Percentiles rank a stretch among this genome's conserved stretches.
These are phyloP conservation scores for Gaertneriomyces sp. DNA, from an alignment of 192 early-diverging fungal genomes.

Conservation along the genomic window DNA sequence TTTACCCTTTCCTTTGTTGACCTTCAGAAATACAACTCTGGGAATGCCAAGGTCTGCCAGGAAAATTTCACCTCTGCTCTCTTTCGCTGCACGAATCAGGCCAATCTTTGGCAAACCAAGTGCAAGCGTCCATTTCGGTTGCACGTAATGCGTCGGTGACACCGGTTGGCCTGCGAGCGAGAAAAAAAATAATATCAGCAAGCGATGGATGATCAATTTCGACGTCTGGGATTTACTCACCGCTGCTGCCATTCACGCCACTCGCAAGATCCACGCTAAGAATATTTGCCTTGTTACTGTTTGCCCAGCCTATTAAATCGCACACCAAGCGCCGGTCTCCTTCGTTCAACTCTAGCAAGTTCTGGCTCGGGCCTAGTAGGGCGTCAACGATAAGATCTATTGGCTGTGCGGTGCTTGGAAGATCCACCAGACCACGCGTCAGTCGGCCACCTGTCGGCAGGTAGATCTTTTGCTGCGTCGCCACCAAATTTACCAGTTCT, in stretches of 20 bases:
- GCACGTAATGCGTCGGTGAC: conserved; percentile 52
- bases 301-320: conserved; percentile 68
- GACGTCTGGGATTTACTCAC: conserved; percentile 18
- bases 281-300: conserved; percentile 53
- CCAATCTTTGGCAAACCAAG: conserved; percentile 69
- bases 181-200: neutral
- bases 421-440: conserved; percentile 41
- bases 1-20: conserved; percentile 35
- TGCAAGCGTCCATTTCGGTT: conserved; percentile 74
- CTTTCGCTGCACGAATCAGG: conserved; percentile 44
- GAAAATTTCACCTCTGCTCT: conserved; percentile 67
- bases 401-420: conserved; percentile 46
- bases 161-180: conserved; percentile 44
- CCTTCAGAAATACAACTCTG: conserved; percentile 53
- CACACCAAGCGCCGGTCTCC: conserved; percentile 42
- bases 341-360: conserved; percentile 50
- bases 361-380: conserved; percentile 59
- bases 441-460: conserved; percentile 52
- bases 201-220: neutral
- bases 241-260: conserved; percentile 21
- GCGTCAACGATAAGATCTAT: conserved; percentile 73
- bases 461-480: conserved; percentile 43
- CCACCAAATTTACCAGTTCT: conserved; percentile 38
- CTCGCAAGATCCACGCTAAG: conserved; percentile 68
- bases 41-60: conserved; percentile 77